phyloP scores from a whole-genome alignment of 139 green algal genomes.

The Gonium pectorale region DNA sequence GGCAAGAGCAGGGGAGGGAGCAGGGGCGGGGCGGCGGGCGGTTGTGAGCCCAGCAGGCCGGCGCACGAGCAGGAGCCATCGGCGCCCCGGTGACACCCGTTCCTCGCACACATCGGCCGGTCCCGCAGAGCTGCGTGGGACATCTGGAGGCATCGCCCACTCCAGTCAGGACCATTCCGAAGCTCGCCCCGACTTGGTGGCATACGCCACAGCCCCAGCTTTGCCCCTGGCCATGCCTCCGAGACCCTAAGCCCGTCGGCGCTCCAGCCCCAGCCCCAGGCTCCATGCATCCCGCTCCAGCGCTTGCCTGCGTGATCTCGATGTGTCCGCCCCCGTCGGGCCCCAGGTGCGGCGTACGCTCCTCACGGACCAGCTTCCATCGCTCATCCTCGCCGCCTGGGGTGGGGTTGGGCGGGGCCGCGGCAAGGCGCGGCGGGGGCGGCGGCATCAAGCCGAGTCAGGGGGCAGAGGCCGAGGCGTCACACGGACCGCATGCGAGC shows the following conservation, averaged over 20 bases:
- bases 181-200: not conserved
- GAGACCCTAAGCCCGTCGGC: not conserved
- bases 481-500: not conserved
- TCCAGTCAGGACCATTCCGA: not conserved
- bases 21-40: not conserved
- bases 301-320: constrained; percentile 12
- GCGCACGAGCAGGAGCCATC: not conserved
- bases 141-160: too few relatives aligned
- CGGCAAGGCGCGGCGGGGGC: not conserved
- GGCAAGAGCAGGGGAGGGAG: not conserved
- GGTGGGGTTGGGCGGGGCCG: too few relatives aligned
- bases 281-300: not conserved
- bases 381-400: constrained; percentile 27
- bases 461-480: not conserved
- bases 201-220: not conserved
- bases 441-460: not conserved
- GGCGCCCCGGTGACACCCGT: too few relatives aligned
- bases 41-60: not conserved
- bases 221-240: not conserved
- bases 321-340: constrained; percentile 15
- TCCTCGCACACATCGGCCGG: too few relatives aligned
- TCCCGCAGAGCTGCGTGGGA: too few relatives aligned
- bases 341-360: not conserved
- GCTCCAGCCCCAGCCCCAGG: not conserved
- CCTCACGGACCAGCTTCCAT: constrained; percentile 19